Evolutionary conservation across 495 filamentous ascomycete genomes (phyloP), one percentile per base, ranked within the genome.

Genomic region (Podospora comata): DNA sequence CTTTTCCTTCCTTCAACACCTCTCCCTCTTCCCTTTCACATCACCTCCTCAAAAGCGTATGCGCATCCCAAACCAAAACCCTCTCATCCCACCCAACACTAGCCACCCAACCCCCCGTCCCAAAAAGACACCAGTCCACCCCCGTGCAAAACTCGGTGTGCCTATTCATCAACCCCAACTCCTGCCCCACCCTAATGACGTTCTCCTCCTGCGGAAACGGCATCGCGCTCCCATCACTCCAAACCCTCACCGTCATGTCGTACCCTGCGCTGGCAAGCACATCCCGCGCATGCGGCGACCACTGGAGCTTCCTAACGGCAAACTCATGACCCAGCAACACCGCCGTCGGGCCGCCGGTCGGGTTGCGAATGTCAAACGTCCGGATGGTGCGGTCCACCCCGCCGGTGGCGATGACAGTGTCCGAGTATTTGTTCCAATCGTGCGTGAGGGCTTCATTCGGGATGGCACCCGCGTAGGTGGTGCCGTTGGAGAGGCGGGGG

Each of bases 81-180:
- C 88, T 85, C 79, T 97, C 92, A 78, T 99, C 95, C 96, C 96
- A 99, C 0, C 92, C 92, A 6, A 89, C 89, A 74, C 89, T 95
- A 11, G 95, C 95, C 78, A 91, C 92, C 96, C 96, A 99, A 3
- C 96, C 95, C 70, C 97, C 94, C 19, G 86, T 88, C 5, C 95
- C 95, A 77, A 99, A 99, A 34, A 99, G 77, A 79, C 95, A 97
- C 95, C 95, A 99, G 75, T 98, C 95, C 11, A 97, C 91, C 19
- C 95, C 95, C n/a, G 91, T 97, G 32, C 89, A 93, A 77, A 99
- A 99, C 81, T 99, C 95, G 1, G 94, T 96, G 80, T 99, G 95
- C 55, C 85, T 82, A 59, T 88, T 91, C 94, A 99, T 97, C 15
- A 92, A 80, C 4, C 93, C 96, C 68, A 98, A 74, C 79, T 97